Evolutionary conservation across 2,329 filamentous ascomycete genomes (phyloP).

Genomic region (Teratosphaeria zuluensis): DNA sequence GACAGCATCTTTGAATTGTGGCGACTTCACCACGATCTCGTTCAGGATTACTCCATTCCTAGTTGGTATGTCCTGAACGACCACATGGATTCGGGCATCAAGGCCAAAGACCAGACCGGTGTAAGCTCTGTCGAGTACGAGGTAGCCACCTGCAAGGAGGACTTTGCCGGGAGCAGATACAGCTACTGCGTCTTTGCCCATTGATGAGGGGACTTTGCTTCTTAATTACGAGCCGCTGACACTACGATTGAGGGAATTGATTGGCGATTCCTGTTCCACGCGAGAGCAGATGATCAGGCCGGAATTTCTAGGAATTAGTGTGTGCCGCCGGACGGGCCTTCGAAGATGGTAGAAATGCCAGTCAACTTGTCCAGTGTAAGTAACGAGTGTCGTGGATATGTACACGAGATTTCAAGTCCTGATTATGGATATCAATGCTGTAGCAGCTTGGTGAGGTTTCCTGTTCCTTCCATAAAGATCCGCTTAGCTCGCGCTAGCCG

Average conservation of each 20-base stretch:
- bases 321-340: not conserved
- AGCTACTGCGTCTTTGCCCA: conserved; percentile 17
- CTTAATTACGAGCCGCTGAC: not conserved
- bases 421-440: not conserved
- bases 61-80: conserved; percentile 46
- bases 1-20: conserved; percentile 76
- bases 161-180: conserved; percentile 95
- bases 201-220: not conserved
- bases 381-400: not conserved
- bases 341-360: not conserved
- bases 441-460: not conserved
- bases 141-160: conserved; percentile 84
- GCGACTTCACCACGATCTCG: conserved; percentile 79
- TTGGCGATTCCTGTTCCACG: not conserved
- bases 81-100: conserved; percentile 53
- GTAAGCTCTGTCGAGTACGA: conserved; percentile 81
- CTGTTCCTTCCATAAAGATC: not conserved
- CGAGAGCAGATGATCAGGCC: not conserved
- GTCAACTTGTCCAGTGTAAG: not conserved
- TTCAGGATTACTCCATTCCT: conserved; percentile 51
- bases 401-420: not conserved
- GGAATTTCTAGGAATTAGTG: not conserved
- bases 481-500: not conserved
- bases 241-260: not conserved
- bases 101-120: conserved; percentile 62